These are phyloP conservation scores for Centella asiatica DNA, from an alignment of 129 eudicot species.

Conservation along the genomic window DNA sequence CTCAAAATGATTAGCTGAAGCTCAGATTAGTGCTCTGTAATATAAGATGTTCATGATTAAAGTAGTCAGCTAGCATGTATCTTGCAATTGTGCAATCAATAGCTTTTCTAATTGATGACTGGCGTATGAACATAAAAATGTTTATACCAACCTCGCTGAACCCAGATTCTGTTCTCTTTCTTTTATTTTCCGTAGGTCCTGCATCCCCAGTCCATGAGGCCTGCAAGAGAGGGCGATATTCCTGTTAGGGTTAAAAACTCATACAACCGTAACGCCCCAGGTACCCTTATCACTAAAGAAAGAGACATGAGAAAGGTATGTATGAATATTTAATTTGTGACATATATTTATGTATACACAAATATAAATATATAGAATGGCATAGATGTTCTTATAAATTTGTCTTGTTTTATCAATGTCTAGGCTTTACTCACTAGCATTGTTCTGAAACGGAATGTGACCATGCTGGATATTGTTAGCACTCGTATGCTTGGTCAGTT, in stretches of 20 bases:
- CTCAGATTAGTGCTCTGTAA: too few species aligned
- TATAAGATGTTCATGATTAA: too few species aligned
- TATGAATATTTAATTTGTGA: neutral
- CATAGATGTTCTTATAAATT: neutral
- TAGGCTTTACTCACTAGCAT: slow-evolving; percentile 66
- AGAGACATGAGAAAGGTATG: slow-evolving; percentile 87
- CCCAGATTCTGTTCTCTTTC: neutral
- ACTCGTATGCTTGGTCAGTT: slow-evolving; percentile 66
- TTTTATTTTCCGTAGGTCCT: slow-evolving; percentile 57
- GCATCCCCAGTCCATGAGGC: slow-evolving; percentile 99
- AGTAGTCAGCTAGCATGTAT: too few species aligned
- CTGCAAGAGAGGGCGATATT: slow-evolving; percentile 91
- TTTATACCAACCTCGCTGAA: neutral
- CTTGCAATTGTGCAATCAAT: neutral
- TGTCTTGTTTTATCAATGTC: neutral
- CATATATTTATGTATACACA: neutral
- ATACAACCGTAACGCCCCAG: slow-evolving; percentile 92
- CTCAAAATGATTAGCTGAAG: too few species aligned
- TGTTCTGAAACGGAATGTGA: slow-evolving; percentile 53
- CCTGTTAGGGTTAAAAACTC: slow-evolving; percentile 98
- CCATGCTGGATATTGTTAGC: slow-evolving; percentile 64
- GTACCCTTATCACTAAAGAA: slow-evolving; percentile 76
- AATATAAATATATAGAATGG: too few species aligned
- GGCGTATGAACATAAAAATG: neutral
- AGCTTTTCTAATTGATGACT: neutral